These are phyloP conservation scores for Dictyostelium citrinum DNA, from an alignment of 78 protist genomes.

Conservation along the genomic window DNA sequence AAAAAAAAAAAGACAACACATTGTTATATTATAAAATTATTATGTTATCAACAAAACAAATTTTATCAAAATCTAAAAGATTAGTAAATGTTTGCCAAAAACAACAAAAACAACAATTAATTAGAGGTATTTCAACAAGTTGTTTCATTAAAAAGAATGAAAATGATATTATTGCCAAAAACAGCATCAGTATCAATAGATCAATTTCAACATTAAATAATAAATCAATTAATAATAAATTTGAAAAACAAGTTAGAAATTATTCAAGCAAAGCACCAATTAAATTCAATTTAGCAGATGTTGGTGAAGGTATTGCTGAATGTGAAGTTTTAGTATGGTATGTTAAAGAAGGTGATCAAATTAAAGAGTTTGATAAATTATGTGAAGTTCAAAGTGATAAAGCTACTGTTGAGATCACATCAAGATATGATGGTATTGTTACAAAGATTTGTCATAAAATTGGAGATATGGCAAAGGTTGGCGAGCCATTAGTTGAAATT, in stretches of 20 bases:
- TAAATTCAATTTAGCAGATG: slow-evolving; percentile 91
- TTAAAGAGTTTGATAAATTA: slow-evolving; percentile 89
- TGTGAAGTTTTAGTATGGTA: slow-evolving; percentile 93
- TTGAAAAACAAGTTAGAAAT: not conserved
- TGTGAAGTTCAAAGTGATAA: slow-evolving; percentile 96
- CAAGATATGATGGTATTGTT: slow-evolving; percentile 87
- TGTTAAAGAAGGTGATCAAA: slow-evolving; percentile 88
- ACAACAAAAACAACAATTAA: not conserved
- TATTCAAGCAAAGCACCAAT: slow-evolving; percentile 26
- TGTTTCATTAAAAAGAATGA: too few relatives aligned
- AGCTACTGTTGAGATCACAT: slow-evolving; percentile 93
- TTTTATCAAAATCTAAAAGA: not conserved
- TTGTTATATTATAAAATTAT: not conserved
- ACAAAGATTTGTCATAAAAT: slow-evolving; percentile 72
- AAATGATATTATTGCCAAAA: too few relatives aligned
- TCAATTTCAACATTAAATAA: not conserved
- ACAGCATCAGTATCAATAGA: not conserved
- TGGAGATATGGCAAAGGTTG: slow-evolving; percentile 91
- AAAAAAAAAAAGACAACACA: not conserved
- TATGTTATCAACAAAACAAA: not conserved
- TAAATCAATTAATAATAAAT: not conserved
- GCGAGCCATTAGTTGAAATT: slow-evolving; percentile 86
- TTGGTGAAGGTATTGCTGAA: slow-evolving; percentile 97
- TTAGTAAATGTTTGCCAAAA: not conserved
- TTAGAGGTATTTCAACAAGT: not conserved